Evolutionary conservation across 495 filamentous ascomycete genomes (phyloP), one percentile per base, ranked within the genome.

Genomic region (Pseudoneurospora amorphoporcata): DNA sequence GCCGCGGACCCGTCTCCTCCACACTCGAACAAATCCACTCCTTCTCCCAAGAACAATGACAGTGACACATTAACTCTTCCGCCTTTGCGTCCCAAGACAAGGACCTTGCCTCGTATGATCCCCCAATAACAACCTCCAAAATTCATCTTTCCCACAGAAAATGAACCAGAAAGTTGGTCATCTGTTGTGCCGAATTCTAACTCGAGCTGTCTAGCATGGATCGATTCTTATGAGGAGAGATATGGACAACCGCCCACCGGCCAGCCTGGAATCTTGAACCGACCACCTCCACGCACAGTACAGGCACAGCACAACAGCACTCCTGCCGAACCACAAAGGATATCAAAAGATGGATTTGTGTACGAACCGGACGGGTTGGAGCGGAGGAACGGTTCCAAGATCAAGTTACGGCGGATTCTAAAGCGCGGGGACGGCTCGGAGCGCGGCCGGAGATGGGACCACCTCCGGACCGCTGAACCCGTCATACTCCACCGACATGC

Each of bases 221-320:
- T 89, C 69, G 83, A 84, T 37, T 87, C 84, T 5, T 84, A 85
- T 72, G 84, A 85, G 72, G 80, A 79, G 10, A 71, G 75, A 37
- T 81, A 77, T 72, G 78, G 78, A 73, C 68, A 68, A 72, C 82
- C 72, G 71, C 77, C 79, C 77, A 79, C 82, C 19, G 84, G 78
- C 69, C 77, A 79, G 40, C 72, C 77, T 9, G 74, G 76, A 41
- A 72, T 75, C 3, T 74, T 79, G 9, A 72, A 73, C 43, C 39
- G 72, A 7, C 79, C 80, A n/a, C 89, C 88, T 9, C 79, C 82
- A 40, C 86, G 82, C 45, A 83, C 88, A 17, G 76, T 87, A 32
- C 81, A 87, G 17, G 84, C 90, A 19, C 89, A 90, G 29, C 89
- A 90, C 79, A 88, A 91, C 72, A 81, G 86, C 76, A 82, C 82